Base-by-base conservation (phyloP, 2,329 filamentous ascomycete genomes). In the Microsporum audouinii region DNA sequence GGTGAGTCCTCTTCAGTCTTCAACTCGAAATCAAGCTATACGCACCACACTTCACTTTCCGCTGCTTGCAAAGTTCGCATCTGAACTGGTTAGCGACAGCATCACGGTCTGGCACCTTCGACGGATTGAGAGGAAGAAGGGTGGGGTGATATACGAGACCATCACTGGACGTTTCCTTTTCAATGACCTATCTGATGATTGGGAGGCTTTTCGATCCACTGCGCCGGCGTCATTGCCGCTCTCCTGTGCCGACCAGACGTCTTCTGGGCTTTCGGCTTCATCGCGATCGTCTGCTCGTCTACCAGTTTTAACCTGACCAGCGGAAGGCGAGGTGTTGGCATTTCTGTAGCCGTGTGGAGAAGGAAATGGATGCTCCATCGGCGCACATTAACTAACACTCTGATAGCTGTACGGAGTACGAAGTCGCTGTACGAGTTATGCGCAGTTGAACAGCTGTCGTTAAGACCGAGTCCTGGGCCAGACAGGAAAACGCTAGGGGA, bases 161-260 rank as follows among this genome's bases (percentile, higher is more conserved):
- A 62, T 63, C 36, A 62, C 49, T 12, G 63, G 63, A 23, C 63
- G 62, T 33, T 65, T 65, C 34, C 63, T 61, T 43, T 65, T 65
- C 38, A 63, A 27, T 2, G 59, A 58, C 23, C 51, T 39, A n/a
- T 57, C 49, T 5, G 27, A 59, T 23, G 57, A 57, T 36, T 55
- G 57, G 29, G 63, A 57, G 14, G 17, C 57, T 29, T 63, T 60
- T 45, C 61, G 61, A 33, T 66, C 75, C 60, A 66, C 68, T 62
- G 71, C 71, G 67, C 70, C 71, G 68, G 71, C 71, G 17, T 69
- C 73, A 14, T 69, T 72, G 31, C 57, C 63, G 43, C 66, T 68
- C 34, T 75, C 74, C 10, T 74, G 73, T 58, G 66, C 72, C 63
- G 73, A 77, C 67, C 76, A 78, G 47, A 67, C 71, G 38, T 72